Base-by-base conservation (phyloP, 345 rosid species). In the Rhodamnia argentea region DNA sequence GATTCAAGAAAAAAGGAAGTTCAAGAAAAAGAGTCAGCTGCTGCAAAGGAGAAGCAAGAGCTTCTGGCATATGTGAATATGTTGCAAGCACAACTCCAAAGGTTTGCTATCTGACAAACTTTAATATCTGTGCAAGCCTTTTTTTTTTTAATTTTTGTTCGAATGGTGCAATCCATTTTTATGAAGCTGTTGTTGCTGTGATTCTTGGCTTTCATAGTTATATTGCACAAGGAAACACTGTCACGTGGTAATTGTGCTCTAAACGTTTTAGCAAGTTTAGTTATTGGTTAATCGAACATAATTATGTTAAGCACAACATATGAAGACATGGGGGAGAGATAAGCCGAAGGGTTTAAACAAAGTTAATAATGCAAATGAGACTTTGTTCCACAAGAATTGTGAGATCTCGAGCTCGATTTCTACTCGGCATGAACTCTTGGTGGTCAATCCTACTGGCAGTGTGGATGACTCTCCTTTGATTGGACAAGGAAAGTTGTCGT, bases 21-120 rank as follows among this genome's bases (percentile, higher is more conserved):
- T 89, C 89, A 92, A 85, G 93, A 91, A 89, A 94, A 89, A 85
- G 98, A 96, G 89, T 89, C 94, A 86, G 89, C 89, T 85, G 93
- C 96, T 76, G 83, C 91, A 85, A 93, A 92, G 87, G 98, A 93
- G 89, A 96, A 94, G 92, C 94, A 97, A 91, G 99, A 97, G 88
- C 98, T 97, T 87, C 88, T 94, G 83, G 93, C 96, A 57, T 94
- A 94, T 85, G 96, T 93, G 84, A 95, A 92, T 89, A 85, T 90
- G 88, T 89, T 96, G 86, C 94, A 94, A 90, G 90, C 93, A 54
- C 97, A 97, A 89, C 93, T 97, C 86, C 98, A 96, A 93, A 97
- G 99, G 98, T 96, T 42, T 87, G 88, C n/a, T 57, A 14, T 90
- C 87, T 86, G 47, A 86, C 47, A 32, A 37, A 56, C 83, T 57